A percentile compares a stretch with the other conserved stretches of the same genome.
Evolutionary conservation across 225 moss, liverwort and hornwort genomes (phyloP).

Genomic region (Marchantia polymorpha): DNA sequence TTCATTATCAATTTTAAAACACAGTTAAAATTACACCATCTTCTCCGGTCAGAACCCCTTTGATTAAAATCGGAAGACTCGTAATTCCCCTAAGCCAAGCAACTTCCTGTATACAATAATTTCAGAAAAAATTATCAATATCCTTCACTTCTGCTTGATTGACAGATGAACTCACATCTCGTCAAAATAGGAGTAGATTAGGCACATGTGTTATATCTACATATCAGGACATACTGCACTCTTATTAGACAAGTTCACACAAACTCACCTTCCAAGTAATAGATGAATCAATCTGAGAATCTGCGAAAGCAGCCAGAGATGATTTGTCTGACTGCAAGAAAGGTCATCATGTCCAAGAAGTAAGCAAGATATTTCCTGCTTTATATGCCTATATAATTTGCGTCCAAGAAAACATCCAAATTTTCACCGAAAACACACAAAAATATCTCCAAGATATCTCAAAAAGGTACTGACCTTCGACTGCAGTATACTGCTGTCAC

Average conservation of each 20-base stretch:
- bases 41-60: conserved; percentile 77
- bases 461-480: not conserved
- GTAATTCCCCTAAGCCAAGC: conserved; percentile 70
- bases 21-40: conserved; percentile 43
- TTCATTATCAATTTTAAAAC: not conserved
- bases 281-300: conserved; percentile 63
- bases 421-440: not conserved
- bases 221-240: not conserved
- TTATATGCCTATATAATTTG: not conserved
- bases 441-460: not conserved
- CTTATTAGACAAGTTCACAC: not conserved
- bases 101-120: conserved; percentile 49
- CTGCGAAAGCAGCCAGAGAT: conserved; percentile 53
- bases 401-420: not conserved
- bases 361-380: not conserved
- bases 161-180: not conserved
- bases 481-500: conserved; percentile 33
- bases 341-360: not conserved
- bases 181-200: not conserved
- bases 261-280: conserved; percentile 68
- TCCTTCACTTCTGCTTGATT: not conserved
- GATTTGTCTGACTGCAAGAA: conserved; percentile 54
- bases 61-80: conserved; percentile 69
- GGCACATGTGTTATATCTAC: not conserved
- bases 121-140: not conserved